Evolutionary conservation across 257 asterid species (phyloP).

Genomic region (Petunia axillaris): DNA sequence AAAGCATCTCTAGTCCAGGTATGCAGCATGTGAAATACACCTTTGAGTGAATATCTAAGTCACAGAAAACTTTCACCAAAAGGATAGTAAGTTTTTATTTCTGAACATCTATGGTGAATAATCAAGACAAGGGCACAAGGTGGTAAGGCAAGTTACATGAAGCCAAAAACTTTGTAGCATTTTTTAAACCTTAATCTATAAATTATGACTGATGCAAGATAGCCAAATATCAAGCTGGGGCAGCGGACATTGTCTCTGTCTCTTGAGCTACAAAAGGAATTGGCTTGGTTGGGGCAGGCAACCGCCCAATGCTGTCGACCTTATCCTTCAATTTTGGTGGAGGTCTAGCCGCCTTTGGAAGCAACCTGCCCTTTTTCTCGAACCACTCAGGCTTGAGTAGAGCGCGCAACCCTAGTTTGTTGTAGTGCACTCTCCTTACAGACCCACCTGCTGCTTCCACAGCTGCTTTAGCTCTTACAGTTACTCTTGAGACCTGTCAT

Average conservation of each 20-base stretch:
- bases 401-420: conserved; percentile 81
- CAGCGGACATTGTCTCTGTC: conserved; percentile 46
- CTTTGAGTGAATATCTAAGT: background rate
- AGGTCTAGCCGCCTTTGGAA: conserved; percentile 91
- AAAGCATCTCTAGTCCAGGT: background rate
- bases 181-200: conserved; percentile 10
- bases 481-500: conserved; percentile 85
- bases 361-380: conserved; percentile 89
- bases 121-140: background rate
- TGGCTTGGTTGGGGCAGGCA: conserved; percentile 93
- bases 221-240: conserved; percentile 35
- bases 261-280: conserved; percentile 66
- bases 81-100: too few species aligned
- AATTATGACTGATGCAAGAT: background rate
- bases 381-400: conserved; percentile 95
- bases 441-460: conserved; percentile 93
- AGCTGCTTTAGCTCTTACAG: conserved; percentile 89
- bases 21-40: too few species aligned
- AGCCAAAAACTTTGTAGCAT: background rate
- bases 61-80: background rate
- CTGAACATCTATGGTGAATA: background rate
- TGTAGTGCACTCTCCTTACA: conserved; percentile 89
- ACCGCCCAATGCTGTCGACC: conserved; percentile 89
- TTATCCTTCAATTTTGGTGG: conserved; percentile 83
- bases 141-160: background rate